Evolutionary conservation across 2,329 filamentous ascomycete genomes (phyloP).

Genomic region (Paradendryphiella salina): DNA sequence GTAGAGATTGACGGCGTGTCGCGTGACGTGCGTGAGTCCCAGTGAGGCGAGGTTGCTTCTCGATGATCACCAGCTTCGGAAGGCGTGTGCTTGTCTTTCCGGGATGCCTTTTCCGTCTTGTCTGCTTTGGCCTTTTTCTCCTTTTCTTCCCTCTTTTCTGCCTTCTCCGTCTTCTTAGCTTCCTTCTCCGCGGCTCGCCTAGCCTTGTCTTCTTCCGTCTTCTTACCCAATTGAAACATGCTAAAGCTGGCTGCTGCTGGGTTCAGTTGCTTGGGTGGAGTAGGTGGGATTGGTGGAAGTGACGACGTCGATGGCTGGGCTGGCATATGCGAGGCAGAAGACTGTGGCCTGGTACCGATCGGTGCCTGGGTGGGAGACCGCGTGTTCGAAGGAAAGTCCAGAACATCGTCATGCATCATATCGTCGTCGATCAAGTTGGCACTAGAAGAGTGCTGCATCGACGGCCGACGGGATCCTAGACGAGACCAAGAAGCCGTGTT

Average conservation of each 20-base stretch:
- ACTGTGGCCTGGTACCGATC: constrained; percentile 77
- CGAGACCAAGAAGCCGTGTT: constrained; percentile 65
- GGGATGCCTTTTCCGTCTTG: constrained; percentile 38
- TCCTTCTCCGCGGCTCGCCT: constrained; percentile 47
- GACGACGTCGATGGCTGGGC: constrained; percentile 13
- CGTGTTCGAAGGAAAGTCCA: constrained; percentile 54
- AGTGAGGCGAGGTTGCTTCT: constrained; percentile 34
- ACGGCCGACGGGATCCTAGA: constrained; percentile 78
- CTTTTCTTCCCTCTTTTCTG: constrained; percentile 43
- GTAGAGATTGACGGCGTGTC: constrained; percentile 52
- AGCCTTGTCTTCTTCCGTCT: constrained; percentile 41
- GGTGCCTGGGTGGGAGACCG: constrained; percentile 61
- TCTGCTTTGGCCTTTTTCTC: constrained; percentile 46
- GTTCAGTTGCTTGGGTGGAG: constrained; percentile 66
- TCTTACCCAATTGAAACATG: constrained; percentile 32
- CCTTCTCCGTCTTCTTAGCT: constrained; percentile 38
- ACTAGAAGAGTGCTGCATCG: constrained; percentile 75
- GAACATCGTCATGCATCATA: constrained; percentile 54
- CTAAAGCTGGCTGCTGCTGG: constrained; percentile 89
- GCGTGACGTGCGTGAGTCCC: constrained; percentile 46
- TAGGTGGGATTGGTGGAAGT: constrained; percentile 48
- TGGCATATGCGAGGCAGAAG: constrained; percentile 55
- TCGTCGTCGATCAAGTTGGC: constrained; percentile 62
- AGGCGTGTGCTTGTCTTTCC: constrained; percentile 43
- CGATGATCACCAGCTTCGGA: constrained; percentile 29